These are phyloP conservation scores for Cystofilobasidium bisporidii DNA, from an alignment of 768 basidiomycete genomes.

Conservation along the genomic window DNA sequence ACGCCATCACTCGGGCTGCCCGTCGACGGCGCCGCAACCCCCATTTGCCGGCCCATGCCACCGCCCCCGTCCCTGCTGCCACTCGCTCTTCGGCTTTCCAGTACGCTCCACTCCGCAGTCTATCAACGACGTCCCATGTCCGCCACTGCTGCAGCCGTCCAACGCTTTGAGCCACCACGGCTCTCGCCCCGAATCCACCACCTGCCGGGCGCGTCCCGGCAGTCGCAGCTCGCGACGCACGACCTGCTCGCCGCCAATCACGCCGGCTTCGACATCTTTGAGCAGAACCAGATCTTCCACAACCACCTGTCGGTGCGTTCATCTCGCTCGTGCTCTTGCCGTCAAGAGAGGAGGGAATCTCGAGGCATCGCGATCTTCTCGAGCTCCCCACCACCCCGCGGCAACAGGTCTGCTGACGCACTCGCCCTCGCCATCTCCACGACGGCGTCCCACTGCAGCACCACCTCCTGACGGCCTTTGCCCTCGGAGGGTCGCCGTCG, in stretches of 20 bases:
- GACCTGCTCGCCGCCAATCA: conserved; percentile 1
- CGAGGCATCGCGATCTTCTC: too few relatives aligned
- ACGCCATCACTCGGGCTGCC: too few relatives aligned
- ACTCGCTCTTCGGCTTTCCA: too few relatives aligned
- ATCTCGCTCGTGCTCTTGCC: background rate
- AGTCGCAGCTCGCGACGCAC: background rate
- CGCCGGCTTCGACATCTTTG: conserved; percentile 4
- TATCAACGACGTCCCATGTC: too few relatives aligned
- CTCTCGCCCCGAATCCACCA: conserved; percentile 3
- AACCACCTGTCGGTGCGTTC: conserved; percentile 6
- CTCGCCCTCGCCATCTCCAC: background rate
- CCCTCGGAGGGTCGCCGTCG: conserved; percentile 9
- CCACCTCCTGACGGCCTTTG: conserved; percentile 4
- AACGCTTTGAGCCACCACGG: background rate
- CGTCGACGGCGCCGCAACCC: too few relatives aligned
- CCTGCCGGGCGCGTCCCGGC: background rate
- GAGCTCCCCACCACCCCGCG: too few relatives aligned
- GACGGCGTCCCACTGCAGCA: background rate
- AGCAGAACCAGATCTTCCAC: conserved; percentile 14
- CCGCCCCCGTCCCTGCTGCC: too few relatives aligned
- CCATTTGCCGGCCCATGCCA: too few relatives aligned
- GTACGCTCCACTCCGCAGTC: too few relatives aligned
- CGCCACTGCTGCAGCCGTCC: too few relatives aligned
- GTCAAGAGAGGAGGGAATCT: too few relatives aligned
- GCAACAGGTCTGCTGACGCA: too few relatives aligned